Percentiles rank a stretch among this genome's conserved stretches.
Evolutionary conservation across 148 eudicot species (phyloP).

Genomic region (Nyssa sinensis): DNA sequence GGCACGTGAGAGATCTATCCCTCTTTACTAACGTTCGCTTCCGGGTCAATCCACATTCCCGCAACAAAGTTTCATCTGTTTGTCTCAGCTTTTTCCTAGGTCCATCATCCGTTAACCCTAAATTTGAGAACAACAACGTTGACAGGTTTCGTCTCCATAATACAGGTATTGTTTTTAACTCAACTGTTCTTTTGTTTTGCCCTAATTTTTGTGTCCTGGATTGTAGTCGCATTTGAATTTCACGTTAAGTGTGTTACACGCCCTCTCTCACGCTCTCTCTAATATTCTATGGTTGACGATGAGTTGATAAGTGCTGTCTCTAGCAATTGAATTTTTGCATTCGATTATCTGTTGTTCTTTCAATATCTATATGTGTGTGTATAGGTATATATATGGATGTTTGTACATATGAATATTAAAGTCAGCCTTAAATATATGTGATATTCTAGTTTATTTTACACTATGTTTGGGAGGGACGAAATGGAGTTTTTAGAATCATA

Average conservation of each 20-base stretch:
- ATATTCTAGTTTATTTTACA: too few species aligned
- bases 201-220: not conserved
- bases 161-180: not conserved
- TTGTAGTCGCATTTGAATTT: not conserved
- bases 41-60: not conserved
- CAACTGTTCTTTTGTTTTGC: not conserved
- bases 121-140: not conserved
- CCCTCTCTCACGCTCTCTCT: not conserved
- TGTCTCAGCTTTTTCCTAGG: not conserved
- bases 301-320: not conserved
- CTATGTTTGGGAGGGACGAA: too few species aligned
- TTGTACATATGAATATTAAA: too few species aligned
- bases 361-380: not conserved
- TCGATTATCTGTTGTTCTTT: not conserved
- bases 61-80: not conserved
- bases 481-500: too few species aligned
- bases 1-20: not conserved
- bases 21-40: not conserved
- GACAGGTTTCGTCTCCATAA: not conserved
- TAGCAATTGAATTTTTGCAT: not conserved
- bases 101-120: not conserved
- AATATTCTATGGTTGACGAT: not conserved
- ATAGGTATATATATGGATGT: not conserved
- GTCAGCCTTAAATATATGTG: too few species aligned
- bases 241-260: not conserved